Conservation (phyloP, 2,329 filamentous ascomycete species). For the Ophiosphaerella korrae region DNA sequence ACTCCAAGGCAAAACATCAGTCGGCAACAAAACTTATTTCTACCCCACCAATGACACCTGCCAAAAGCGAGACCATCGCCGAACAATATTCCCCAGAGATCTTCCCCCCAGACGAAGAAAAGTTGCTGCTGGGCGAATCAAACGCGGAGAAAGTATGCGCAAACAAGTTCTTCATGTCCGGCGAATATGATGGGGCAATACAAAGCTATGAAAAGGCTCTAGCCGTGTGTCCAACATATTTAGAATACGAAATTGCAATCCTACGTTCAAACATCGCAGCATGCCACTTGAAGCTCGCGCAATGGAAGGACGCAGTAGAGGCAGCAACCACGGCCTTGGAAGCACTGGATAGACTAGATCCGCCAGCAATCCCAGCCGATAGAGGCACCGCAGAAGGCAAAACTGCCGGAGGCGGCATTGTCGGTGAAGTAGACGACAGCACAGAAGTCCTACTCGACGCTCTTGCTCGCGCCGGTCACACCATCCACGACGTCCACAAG, state of each 20-base stretch:
- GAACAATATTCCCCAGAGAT: constrained; percentile 24
- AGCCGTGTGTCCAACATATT: constrained; percentile 77
- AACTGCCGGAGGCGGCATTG: constrained; percentile 57
- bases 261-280: constrained; percentile 88
- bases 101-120: constrained; percentile 41
- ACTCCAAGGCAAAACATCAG: no score
- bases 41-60: no score
- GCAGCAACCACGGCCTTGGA: constrained; percentile 75
- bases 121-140: constrained; percentile 70
- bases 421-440: constrained; percentile 63
- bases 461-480: constrained; percentile 33
- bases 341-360: constrained; percentile 67
- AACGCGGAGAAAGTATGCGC: constrained; percentile 74
- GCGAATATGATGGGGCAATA: constrained; percentile 77
- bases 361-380: constrained; percentile 32
- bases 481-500: constrained; percentile 68
- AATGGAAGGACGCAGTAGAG: constrained; percentile 83
- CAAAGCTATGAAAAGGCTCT: constrained; percentile 82
- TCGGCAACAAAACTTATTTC: no score
- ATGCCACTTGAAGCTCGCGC: constrained; percentile 80
- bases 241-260: constrained; percentile 87
- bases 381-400: constrained; percentile 54
- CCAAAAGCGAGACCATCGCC: no score
- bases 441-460: constrained; percentile 40
- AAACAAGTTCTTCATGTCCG: constrained; percentile 76